A percentile compares a stretch with the other conserved stretches of the same genome.
Conservation (phyloP, 768 basidiomycete genomes). For the Hypsizygus marmoreus region DNA sequence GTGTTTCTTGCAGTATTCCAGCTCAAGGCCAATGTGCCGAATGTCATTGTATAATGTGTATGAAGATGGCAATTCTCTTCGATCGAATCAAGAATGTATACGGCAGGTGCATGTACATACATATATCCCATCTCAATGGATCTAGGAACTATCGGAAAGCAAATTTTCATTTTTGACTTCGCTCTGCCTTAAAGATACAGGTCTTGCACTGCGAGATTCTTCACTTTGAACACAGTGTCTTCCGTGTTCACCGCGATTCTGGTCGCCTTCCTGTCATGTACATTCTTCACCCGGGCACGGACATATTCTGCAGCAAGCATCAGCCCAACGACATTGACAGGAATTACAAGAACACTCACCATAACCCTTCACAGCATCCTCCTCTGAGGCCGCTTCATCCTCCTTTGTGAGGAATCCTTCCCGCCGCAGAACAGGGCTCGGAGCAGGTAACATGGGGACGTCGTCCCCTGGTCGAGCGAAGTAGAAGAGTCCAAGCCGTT, state of each 20-base stretch:
- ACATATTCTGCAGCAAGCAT: constrained; percentile 5
- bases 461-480: constrained; percentile 44
- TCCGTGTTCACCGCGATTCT: constrained; percentile 2
- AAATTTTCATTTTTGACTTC: too few relatives aligned
- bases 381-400: constrained; percentile 3
- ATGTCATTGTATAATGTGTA: too few relatives aligned
- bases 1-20: constrained; percentile 14
- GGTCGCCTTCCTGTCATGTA: constrained; percentile 10
- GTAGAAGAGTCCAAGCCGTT: constrained; percentile 48
- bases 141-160: too few relatives aligned
- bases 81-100: too few relatives aligned
- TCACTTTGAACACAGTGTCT: constrained; percentile 8
- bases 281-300: constrained; percentile 10
- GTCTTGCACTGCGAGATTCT: constrained; percentile 14
- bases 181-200: constrained; percentile 12
- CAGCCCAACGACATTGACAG: background rate
- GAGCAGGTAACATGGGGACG: constrained; percentile 34
- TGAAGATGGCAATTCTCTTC: too few relatives aligned
- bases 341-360: background rate
- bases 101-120: too few relatives aligned
- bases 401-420: constrained; percentile 29
- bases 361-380: background rate
- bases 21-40: constrained; percentile 12
- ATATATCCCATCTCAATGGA: too few relatives aligned
- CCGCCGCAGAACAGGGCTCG: constrained; percentile 44